Evolutionary conservation across 371 early-diverging fungal genomes (phyloP).

Genomic region (Mortierella sp.): DNA sequence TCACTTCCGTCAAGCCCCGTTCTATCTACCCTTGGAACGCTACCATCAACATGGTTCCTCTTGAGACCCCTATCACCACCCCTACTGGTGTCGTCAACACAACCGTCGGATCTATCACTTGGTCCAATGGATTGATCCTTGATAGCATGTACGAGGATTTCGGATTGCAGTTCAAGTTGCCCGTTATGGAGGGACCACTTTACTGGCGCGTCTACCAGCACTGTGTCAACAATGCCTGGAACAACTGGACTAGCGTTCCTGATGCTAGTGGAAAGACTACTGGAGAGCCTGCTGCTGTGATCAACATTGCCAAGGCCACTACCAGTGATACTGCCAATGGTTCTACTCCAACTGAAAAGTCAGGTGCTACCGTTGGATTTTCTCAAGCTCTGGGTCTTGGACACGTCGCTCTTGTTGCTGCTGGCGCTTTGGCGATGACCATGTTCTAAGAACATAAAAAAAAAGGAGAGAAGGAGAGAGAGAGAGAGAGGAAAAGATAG

Average conservation of each 20-base stretch:
- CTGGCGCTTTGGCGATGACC: constrained; percentile 35
- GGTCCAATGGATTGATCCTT: constrained; percentile 39
- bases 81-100: constrained; percentile 49
- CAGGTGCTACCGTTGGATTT: constrained; percentile 12
- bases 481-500: not conserved
- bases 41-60: constrained; percentile 50
- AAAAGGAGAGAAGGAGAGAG: not conserved
- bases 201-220: constrained; percentile 56
- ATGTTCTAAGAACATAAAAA: constrained; percentile 28
- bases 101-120: constrained; percentile 52
- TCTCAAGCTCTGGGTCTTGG: constrained; percentile 22
- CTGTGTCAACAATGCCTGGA: constrained; percentile 50
- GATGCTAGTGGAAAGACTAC: constrained; percentile 43
- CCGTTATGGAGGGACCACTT: constrained; percentile 37
- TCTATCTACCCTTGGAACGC: constrained; percentile 41
- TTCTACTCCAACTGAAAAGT: constrained; percentile 5
- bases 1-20: constrained; percentile 49
- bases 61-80: constrained; percentile 43
- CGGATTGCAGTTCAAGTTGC: constrained; percentile 55
- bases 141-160: constrained; percentile 55
- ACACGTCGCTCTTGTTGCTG: constrained; percentile 26
- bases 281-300: constrained; percentile 51
- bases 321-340: not conserved
- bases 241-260: constrained; percentile 54
- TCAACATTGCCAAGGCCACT: constrained; percentile 34